Conservation (phyloP, 495 filamentous ascomycete species). For the Aeminium ludgeri region DNA sequence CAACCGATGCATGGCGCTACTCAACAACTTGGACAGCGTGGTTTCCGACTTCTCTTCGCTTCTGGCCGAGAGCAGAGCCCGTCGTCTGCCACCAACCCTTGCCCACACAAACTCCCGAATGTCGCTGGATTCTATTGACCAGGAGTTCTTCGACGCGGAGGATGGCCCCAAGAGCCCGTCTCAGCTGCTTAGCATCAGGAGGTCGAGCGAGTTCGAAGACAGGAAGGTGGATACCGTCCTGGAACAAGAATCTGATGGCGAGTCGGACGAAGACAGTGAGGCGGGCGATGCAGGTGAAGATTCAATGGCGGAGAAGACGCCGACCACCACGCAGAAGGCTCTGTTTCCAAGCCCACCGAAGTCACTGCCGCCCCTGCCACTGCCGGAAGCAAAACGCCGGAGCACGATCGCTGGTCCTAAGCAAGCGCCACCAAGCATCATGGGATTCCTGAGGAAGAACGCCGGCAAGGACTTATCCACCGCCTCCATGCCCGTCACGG, state of each 20-base stretch:
- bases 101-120: conserved; percentile 35
- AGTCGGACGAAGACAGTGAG: conserved; percentile 44
- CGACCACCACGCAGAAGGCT: conserved; percentile 30
- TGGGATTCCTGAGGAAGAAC: conserved; percentile 90
- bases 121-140: conserved; percentile 67
- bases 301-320: conserved; percentile 25
- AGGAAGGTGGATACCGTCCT: conserved; percentile 2
- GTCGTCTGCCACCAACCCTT: conserved; percentile 36
- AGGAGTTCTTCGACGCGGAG: conserved; percentile 90
- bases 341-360: conserved; percentile 61
- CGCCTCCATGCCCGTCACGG: conserved; percentile 90
- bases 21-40: conserved; percentile 67
- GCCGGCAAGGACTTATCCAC: conserved; percentile 93
- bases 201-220: conserved; percentile 17
- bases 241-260: conserved; percentile 33
- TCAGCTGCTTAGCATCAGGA: conserved; percentile 50
- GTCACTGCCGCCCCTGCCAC: conserved; percentile 60
- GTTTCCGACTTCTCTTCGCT: conserved; percentile 66
- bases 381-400: conserved; percentile 49
- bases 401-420: conserved; percentile 52
- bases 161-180: conserved; percentile 39
- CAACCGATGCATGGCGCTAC: conserved; percentile 59
- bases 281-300: conserved; percentile 28
- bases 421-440: conserved; percentile 69
- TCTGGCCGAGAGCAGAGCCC: conserved; percentile 58